These are phyloP conservation scores for Oropetium thomaeum DNA, from an alignment of 176 grass and related monocot genomes.

Conservation along the genomic window DNA sequence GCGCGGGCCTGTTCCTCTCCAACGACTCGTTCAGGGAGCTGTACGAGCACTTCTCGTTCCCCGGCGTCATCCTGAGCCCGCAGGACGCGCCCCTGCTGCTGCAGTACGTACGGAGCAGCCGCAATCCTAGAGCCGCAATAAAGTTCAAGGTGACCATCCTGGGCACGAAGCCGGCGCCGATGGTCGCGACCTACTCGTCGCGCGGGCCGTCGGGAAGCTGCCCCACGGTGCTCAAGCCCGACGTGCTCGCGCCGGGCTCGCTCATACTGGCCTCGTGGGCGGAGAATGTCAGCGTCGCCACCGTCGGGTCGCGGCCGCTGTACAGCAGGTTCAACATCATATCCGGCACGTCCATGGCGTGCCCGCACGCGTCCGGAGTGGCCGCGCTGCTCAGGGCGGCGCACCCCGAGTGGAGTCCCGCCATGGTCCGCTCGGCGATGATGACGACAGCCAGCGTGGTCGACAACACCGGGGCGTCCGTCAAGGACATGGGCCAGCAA, in stretches of 20 bases:
- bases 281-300: slow-evolving; percentile 37
- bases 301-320: slow-evolving; percentile 29
- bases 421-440: slow-evolving; percentile 62
- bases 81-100: slow-evolving; percentile 37
- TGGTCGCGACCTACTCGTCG: slow-evolving; percentile 45
- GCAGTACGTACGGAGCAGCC: slow-evolving; percentile 46
- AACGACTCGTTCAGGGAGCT: slow-evolving; percentile 29
- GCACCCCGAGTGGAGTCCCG: slow-evolving; percentile 63
- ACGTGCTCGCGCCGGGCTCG: slow-evolving; percentile 49
- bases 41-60: slow-evolving; percentile 43
- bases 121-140: slow-evolving; percentile 40
- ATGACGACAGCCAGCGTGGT: slow-evolving; percentile 67
- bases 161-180: background rate
- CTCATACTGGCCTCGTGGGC: slow-evolving; percentile 55
- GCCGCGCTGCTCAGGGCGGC: slow-evolving; percentile 14
- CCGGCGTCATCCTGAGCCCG: slow-evolving; percentile 52
- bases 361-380: slow-evolving; percentile 44
- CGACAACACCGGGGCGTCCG: slow-evolving; percentile 55
- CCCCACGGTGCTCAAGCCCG: slow-evolving; percentile 57
- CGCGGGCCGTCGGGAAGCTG: slow-evolving; percentile 44
- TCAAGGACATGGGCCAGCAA: slow-evolving; percentile 49
- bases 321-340: slow-evolving; percentile 55
- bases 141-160: slow-evolving; percentile 38
- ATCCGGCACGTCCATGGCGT: slow-evolving; percentile 79
- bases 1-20: slow-evolving; percentile 51